Conservation (phyloP, 805 yeast genomes). For the Kazachstania martiniae region DNA sequence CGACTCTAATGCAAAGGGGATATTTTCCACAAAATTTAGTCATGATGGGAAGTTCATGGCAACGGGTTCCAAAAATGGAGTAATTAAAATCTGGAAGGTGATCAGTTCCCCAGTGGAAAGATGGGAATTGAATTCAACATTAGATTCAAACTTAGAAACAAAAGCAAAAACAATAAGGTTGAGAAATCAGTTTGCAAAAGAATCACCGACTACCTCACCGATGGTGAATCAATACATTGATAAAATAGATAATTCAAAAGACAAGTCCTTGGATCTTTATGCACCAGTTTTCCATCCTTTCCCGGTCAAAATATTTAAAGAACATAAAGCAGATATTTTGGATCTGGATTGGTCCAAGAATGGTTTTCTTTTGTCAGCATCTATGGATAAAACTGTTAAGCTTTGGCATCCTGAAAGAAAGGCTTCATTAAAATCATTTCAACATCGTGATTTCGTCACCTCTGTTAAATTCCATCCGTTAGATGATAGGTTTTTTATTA, state of each 20-base stretch:
- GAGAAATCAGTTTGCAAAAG: constrained; percentile 1
- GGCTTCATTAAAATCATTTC: constrained; percentile 51
- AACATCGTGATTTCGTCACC: constrained; percentile 73
- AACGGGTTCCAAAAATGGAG: constrained; percentile 68
- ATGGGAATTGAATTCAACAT: constrained; percentile 29
- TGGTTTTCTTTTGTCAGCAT: constrained; percentile 65
- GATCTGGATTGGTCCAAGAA: constrained; percentile 82
- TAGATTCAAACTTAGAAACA: constrained; percentile 8
- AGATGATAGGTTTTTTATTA: constrained; percentile 78
- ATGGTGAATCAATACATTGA: neutral
- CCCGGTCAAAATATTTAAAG: constrained; percentile 53
- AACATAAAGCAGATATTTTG: constrained; percentile 64
- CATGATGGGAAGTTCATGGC: constrained; percentile 77
- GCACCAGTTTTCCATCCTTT: constrained; percentile 72
- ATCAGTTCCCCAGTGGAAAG: constrained; percentile 63
- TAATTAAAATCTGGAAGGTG: constrained; percentile 69
- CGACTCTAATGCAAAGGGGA: constrained; percentile 29
- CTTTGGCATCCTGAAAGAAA: constrained; percentile 76
- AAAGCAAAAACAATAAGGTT: constrained; percentile 4
- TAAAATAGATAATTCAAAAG: neutral
- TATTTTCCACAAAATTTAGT: constrained; percentile 66
- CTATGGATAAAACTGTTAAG: constrained; percentile 75
- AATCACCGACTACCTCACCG: neutral
- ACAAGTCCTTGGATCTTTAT: constrained; percentile 20
- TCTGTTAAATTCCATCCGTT: constrained; percentile 68